Base-by-base conservation (phyloP, 2,329 filamentous ascomycete species). In the Botryosphaeria dothidea region DNA sequence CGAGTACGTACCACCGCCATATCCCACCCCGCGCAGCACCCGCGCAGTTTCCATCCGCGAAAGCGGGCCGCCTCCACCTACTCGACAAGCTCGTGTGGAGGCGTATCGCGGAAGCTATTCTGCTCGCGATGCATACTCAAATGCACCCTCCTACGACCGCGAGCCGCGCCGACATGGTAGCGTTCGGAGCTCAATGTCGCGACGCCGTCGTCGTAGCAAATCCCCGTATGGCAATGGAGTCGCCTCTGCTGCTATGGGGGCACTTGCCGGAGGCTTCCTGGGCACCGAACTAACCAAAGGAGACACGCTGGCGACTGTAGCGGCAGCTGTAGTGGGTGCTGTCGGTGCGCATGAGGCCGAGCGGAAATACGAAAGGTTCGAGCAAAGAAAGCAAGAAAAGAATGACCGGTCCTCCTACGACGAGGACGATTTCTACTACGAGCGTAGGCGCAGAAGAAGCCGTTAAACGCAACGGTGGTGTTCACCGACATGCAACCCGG, bases 271-370 rank as follows among this genome's bases (percentile, higher is more conserved):
- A 19, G 76, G 76, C 0, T 46, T 77, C 5, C 65, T 73, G 2
- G 75, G 73, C 25, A 68, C 70, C 51, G 71, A 72, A 58, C 68
- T 72, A 34, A 72, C 70, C 46, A 70, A 75, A 31, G 65, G 65
- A 4, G 62, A 66, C 29, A 73, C 70, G 1, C 66, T 72, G 29
- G 70, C 73, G 3, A 76, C 75, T 3, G 68, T 78, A 17, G 74
- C 67, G 6, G 74, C 75, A 3, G 76, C 76, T 11, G 71, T 78
- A 4, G 66, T 77, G 15, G 76, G 76, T 7, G 75, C 75, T 0
- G 60, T 78, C 2, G 73, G 72, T 17, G 74, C 69, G 7, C 68
- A 71, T 43, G 73, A 76, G 57, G 67, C 66, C 0, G 70, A 74
- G 54, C 72, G 73, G 64, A 62, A 66, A 31, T 74, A 70, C 56